Percentiles rank a stretch among this genome's conserved stretches.
Conservation (phyloP, 768 basidiomycete genomes). For the Lyophyllum decastes region DNA sequence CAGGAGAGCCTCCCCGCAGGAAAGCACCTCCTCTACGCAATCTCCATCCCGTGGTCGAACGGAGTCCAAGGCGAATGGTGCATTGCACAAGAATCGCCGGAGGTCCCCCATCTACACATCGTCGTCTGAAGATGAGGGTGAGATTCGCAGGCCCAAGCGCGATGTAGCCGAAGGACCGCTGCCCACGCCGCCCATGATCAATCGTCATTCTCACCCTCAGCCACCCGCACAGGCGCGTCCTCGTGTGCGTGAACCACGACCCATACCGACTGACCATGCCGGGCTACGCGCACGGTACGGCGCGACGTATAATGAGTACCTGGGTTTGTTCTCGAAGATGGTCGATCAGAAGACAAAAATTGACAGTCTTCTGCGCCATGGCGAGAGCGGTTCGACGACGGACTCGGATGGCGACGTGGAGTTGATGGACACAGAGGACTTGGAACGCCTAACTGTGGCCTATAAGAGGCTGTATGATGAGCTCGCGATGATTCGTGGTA, state of each 20-base stretch:
- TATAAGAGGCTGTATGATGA: constrained; percentile 54
- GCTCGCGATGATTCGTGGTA: constrained; percentile 47
- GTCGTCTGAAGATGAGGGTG: constrained; percentile 57
- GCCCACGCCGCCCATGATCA: constrained; percentile 28
- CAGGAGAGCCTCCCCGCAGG: constrained; percentile 15
- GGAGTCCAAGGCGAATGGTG: constrained; percentile 20
- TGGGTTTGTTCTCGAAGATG: constrained; percentile 46
- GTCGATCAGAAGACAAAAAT: constrained; percentile 52
- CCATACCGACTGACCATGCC: constrained; percentile 49
- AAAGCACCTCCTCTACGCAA: constrained; percentile 19
- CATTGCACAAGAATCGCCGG: constrained; percentile 42
- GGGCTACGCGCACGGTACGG: constrained; percentile 56
- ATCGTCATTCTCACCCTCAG: background rate
- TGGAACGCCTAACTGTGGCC: constrained; percentile 43
- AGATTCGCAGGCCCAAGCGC: constrained; percentile 26
- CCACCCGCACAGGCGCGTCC: constrained; percentile 17
- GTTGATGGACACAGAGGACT: constrained; percentile 53
- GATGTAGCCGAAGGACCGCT: constrained; percentile 12
- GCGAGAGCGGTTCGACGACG: constrained; percentile 34
- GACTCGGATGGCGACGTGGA: constrained; percentile 60
- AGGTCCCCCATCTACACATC: constrained; percentile 67
- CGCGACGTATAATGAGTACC: constrained; percentile 51
- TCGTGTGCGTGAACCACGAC: constrained; percentile 31
- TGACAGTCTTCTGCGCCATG: constrained; percentile 48
- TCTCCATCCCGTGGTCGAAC: constrained; percentile 12